Evolutionary conservation across 73 alveolate genomes (phyloP).

Genomic region (Paramecium tetraurelia): DNA sequence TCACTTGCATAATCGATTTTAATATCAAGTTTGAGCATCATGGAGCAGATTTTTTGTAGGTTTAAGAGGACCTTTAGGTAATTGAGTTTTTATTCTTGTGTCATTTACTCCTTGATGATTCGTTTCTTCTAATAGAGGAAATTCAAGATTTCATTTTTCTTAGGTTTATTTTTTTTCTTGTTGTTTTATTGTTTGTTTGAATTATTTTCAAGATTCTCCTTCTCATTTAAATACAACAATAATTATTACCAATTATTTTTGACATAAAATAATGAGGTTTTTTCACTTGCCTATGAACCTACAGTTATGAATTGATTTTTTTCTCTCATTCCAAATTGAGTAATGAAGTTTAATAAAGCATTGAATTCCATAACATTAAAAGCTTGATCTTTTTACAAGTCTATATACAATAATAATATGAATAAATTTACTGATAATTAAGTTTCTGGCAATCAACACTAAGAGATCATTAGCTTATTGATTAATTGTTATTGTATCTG

Average conservation of each 20-base stretch:
- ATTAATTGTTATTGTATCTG: background rate
- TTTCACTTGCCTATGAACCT: background rate
- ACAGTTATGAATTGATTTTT: background rate
- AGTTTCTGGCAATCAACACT: background rate
- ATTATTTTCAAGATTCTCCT: background rate
- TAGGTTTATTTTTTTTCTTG: background rate
- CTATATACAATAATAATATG: background rate
- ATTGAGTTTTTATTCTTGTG: background rate
- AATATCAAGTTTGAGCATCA: conserved; percentile 10
- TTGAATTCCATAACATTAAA: background rate
- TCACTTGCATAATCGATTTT: conserved; percentile 44
- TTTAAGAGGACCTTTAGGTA: background rate
- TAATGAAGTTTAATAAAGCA: background rate
- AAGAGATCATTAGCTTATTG: background rate
- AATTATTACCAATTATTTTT: conserved; percentile 32
- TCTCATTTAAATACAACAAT: conserved; percentile 1
- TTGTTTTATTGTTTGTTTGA: background rate
- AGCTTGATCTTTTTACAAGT: background rate
- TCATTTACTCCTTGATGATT: background rate
- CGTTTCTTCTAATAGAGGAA: conserved; percentile 10
- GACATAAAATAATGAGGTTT: conserved; percentile 22
- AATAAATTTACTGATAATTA: conserved; percentile 13
- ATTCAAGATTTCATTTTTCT: background rate
- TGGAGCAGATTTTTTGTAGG: background rate
- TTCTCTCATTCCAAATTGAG: conserved; percentile 1